These are phyloP conservation scores for Phylloporus arenicola DNA, from an alignment of 768 basidiomycete species.

Conservation along the genomic window DNA sequence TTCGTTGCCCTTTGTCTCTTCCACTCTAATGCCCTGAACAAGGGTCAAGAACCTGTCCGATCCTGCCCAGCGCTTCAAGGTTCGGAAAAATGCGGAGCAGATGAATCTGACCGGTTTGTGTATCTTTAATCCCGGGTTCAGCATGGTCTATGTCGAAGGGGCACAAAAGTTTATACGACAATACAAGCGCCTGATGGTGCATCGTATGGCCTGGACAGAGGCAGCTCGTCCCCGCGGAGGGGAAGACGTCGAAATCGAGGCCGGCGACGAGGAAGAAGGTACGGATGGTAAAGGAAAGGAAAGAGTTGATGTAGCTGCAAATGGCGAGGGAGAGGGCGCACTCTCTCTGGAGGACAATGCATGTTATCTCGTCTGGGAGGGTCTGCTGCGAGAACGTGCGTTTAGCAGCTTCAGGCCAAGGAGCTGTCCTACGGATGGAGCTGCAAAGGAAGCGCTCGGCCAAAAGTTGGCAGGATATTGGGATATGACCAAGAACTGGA, in stretches of 20 bases:
- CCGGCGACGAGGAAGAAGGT: slow-evolving; percentile 41
- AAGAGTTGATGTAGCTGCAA: slow-evolving; percentile 28
- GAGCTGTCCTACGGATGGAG: slow-evolving; percentile 76
- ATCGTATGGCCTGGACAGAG: slow-evolving; percentile 93
- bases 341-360: slow-evolving; percentile 76
- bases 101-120: slow-evolving; percentile 82
- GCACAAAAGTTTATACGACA: slow-evolving; percentile 77
- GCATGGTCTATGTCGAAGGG: slow-evolving; percentile 91
- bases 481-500: slow-evolving; percentile 93
- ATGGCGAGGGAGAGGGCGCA: slow-evolving; percentile 9
- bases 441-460: slow-evolving; percentile 84
- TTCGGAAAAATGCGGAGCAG: slow-evolving; percentile 94
- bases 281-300: slow-evolving; percentile 26
- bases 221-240: slow-evolving; percentile 72
- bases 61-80: slow-evolving; percentile 92
- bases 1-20: neutral
- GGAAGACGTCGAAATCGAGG: slow-evolving; percentile 65
- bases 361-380: slow-evolving; percentile 93
- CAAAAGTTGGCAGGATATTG: slow-evolving; percentile 84
- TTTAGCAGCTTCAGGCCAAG: slow-evolving; percentile 79
- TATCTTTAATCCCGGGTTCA: slow-evolving; percentile 86
- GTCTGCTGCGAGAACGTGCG: slow-evolving; percentile 72
- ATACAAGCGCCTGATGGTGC: slow-evolving; percentile 82
- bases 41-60: slow-evolving; percentile 85
- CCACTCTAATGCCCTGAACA: neutral